Percentiles rank a stretch among this genome's conserved stretches.
Conservation (phyloP, 2,329 filamentous ascomycete species). For the Penicillium psychrosexuale region DNA sequence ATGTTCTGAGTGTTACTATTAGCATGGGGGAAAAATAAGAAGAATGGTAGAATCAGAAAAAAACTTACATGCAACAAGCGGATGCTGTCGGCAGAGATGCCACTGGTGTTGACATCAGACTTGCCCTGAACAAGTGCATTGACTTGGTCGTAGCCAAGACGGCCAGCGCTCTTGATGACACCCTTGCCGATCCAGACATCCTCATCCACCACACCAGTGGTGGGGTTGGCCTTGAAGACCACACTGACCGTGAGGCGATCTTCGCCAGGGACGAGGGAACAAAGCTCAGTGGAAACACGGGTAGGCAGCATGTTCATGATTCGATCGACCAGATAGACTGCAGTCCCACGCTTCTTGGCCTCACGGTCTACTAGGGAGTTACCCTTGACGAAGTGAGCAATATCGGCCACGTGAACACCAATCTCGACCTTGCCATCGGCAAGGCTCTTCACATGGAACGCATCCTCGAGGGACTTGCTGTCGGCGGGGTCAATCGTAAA, state of each 20-base stretch:
- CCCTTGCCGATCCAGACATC: conserved; percentile 93
- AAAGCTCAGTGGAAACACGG: conserved; percentile 80
- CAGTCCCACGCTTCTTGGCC: conserved; percentile 95
- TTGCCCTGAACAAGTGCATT: conserved; percentile 72
- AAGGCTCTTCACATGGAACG: conserved; percentile 83
- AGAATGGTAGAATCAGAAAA: not conserved
- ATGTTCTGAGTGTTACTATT: conserved; percentile 54
- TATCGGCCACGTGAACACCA: conserved; percentile 90
- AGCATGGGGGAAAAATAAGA: not conserved
- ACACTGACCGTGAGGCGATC: conserved; percentile 90
- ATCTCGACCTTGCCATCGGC: conserved; percentile 86
- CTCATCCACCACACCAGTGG: conserved; percentile 77
- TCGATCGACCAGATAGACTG: conserved; percentile 91
- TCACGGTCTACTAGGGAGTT: conserved; percentile 95
- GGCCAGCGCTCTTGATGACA: conserved; percentile 87
- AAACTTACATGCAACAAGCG: conserved; percentile 67
- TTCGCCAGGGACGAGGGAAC: conserved; percentile 80
- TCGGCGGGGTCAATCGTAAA: conserved; percentile 93
- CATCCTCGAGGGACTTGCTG: conserved; percentile 83
- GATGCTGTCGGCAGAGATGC: conserved; percentile 70
- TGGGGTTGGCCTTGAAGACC: conserved; percentile 83
- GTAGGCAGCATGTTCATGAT: conserved; percentile 82
- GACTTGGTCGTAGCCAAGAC: conserved; percentile 79
- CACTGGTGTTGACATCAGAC: conserved; percentile 60
- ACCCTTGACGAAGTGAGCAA: conserved; percentile 93